These are phyloP conservation scores for Eremothecium sinecaudum DNA, from an alignment of 1,139 yeast genomes.

Conservation along the genomic window DNA sequence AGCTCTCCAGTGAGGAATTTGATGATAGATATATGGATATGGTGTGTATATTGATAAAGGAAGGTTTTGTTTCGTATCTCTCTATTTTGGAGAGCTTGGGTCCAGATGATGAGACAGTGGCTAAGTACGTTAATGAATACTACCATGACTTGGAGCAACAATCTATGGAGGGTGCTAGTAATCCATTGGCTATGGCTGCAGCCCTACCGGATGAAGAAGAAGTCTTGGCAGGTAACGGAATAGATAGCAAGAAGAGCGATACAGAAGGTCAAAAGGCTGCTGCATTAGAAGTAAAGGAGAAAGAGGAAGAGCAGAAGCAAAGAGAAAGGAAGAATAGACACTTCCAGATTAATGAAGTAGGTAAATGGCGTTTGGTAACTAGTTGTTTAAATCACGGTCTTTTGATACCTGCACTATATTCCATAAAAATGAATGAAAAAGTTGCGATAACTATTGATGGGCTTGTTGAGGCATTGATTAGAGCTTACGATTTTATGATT, in stretches of 20 bases:
- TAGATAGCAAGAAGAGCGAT: conserved; percentile 17
- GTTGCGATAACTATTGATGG: conserved; percentile 49
- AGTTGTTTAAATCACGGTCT: conserved; percentile 54
- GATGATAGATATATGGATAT: conserved; percentile 41
- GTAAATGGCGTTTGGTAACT: conserved; percentile 38
- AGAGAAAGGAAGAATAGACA: conserved; percentile 5
- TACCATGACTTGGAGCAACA: conserved; percentile 49
- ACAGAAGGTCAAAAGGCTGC: conserved; percentile 6
- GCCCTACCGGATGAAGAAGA: conserved; percentile 61
- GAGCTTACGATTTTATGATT: conserved; percentile 44
- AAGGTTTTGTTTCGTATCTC: conserved; percentile 59
- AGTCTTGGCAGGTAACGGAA: conserved; percentile 11
- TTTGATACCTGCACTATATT: conserved; percentile 51
- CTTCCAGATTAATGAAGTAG: conserved; percentile 8
- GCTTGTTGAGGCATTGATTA: conserved; percentile 39
- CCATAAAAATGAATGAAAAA: conserved; percentile 55
- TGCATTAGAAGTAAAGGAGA: conserved; percentile 5
- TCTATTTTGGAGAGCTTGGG: conserved; percentile 48
- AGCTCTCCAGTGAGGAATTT: conserved; percentile 30
- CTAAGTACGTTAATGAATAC: conserved; percentile 38
- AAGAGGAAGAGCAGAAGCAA: conserved; percentile 5
- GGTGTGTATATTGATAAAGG: conserved; percentile 53
- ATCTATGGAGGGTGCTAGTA: conserved; percentile 57
- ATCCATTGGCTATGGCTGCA: conserved; percentile 81
- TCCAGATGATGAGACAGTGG: conserved; percentile 35